Percentiles rank a stretch among this genome's conserved stretches.
These are phyloP conservation scores for Zelonia costaricensis DNA, from an alignment of 208 protist species.

Conservation along the genomic window DNA sequence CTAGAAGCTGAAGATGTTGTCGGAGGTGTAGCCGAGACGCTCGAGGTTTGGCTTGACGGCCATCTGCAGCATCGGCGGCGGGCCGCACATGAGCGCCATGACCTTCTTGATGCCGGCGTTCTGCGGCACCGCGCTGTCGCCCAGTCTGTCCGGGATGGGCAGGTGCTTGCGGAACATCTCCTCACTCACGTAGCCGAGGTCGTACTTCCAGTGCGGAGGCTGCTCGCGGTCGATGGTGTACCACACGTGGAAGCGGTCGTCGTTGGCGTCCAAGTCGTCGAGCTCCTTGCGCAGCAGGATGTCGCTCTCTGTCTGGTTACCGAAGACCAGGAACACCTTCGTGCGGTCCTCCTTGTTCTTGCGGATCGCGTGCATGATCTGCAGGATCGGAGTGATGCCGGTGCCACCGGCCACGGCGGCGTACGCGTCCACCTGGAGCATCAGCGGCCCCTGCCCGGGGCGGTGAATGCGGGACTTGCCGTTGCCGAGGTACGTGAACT, in stretches of 20 bases:
- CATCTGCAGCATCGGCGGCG: constrained; percentile 84
- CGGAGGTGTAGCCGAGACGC: constrained; percentile 68
- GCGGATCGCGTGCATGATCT: constrained; percentile 89
- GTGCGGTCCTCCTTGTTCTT: constrained; percentile 75
- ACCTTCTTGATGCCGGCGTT: constrained; percentile 38
- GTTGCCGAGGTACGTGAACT: constrained; percentile 86
- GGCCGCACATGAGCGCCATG: constrained; percentile 85
- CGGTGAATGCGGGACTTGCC: constrained; percentile 33
- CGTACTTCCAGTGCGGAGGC: constrained; percentile 65
- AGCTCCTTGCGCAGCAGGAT: constrained; percentile 91
- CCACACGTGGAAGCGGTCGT: constrained; percentile 65
- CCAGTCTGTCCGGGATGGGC: constrained; percentile 33
- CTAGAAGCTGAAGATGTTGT: constrained; percentile 81
- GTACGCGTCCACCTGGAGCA: constrained; percentile 48
- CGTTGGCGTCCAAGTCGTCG: constrained; percentile 55
- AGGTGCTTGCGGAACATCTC: constrained; percentile 80
- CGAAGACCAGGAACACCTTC: constrained; percentile 83
- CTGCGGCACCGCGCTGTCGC: constrained; percentile 28
- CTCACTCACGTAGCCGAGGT: constrained; percentile 65
- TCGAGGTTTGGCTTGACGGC: constrained; percentile 83
- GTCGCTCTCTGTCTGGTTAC: constrained; percentile 89
- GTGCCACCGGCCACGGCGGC: constrained; percentile 83
- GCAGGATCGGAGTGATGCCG: constrained; percentile 93
- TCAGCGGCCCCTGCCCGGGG: constrained; percentile 21
- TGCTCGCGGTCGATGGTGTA: constrained; percentile 70